These are phyloP conservation scores for Polyplosphaeria fusca DNA, from an alignment of 495 filamentous ascomycete genomes.

Conservation along the genomic window DNA sequence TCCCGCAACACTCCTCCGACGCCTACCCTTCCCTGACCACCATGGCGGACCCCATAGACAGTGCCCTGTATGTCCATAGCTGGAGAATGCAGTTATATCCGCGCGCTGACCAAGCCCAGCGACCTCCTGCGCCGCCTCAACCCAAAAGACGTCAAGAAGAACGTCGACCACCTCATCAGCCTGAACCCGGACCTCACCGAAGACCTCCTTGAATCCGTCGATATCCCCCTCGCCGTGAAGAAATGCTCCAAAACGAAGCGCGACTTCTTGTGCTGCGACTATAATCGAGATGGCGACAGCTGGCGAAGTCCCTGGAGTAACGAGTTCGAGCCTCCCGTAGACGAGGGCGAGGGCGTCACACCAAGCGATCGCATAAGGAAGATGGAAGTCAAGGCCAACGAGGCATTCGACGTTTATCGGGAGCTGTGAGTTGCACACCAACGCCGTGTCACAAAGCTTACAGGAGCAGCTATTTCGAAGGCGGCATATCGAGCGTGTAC, in stretches of 20 bases:
- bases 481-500: constrained; percentile 90
- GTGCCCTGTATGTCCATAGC: constrained; percentile 17
- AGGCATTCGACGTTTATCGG: constrained; percentile 94
- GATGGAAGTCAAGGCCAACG: constrained; percentile 90
- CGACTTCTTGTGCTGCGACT: constrained; percentile 98
- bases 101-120: constrained; percentile 48
- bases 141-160: constrained; percentile 80
- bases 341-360: constrained; percentile 47
- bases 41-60: constrained; percentile 32
- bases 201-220: constrained; percentile 95
- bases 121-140: constrained; percentile 98
- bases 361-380: constrained; percentile 62
- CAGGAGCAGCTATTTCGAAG: constrained; percentile 76
- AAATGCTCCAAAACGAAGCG: constrained; percentile 83
- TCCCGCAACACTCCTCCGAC: too few relatives aligned
- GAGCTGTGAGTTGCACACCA: constrained; percentile 73
- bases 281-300: constrained; percentile 97
- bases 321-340: constrained; percentile 80
- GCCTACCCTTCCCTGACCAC: too few relatives aligned
- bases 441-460: too few relatives aligned
- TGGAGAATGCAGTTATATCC: neutral
- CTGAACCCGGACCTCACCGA: constrained; percentile 90
- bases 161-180: constrained; percentile 78
- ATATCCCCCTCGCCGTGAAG: constrained; percentile 85
- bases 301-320: constrained; percentile 98